Base-by-base conservation (phyloP, 2,329 filamentous ascomycete genomes). In the Epichloe sp. region DNA sequence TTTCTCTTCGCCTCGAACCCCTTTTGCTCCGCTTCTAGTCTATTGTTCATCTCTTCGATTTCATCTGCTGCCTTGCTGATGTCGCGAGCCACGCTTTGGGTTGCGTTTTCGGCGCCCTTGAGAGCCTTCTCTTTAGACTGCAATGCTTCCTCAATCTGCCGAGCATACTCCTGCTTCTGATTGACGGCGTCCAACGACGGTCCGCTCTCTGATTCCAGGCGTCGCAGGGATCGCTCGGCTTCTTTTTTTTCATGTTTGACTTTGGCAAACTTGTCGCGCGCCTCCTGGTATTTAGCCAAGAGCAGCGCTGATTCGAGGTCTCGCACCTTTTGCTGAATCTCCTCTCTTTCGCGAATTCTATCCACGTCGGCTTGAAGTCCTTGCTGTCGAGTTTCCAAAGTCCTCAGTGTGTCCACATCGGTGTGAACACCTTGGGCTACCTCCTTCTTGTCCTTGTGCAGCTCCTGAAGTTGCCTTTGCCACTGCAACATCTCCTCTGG, bases 351-450 rank as follows among this genome's bases (percentile, higher is more conserved):
- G 47, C 80, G 79, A 60, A 93, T 77, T 56, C 87, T 82, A 59
- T 94, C 84, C 23, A 97, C 89, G 60, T 96, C 90, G 10, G 79
- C 82, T 60, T 86, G 80, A 44, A 94, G 79, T 47, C 80, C 77
- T 54, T 78, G 72, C 56, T 97, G 91, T 31, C 88, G 81, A 41
- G 71, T 76, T 62, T 95, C 82, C 45, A 91, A 71, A 50, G 77
- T 80, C 48, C 73, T 73, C 7, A 97, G 69, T 26, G 76, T 72
- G 45, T 86, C 84, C 37, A 72, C 68, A 50, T 86, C 78, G 3
- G 69, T 71, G 17, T 79, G 74, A 35, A 80, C 75, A 49, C 79
- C 72, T 17, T 73, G 66, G 57, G 84, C 75, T 1, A 84, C 59
- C 21, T 74, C 72, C 59, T 86, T 89, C 61, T 93, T 70, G 35